Base-by-base conservation (phyloP, 345 rosid genomes). In the Streptanthus diversifolius region DNA sequence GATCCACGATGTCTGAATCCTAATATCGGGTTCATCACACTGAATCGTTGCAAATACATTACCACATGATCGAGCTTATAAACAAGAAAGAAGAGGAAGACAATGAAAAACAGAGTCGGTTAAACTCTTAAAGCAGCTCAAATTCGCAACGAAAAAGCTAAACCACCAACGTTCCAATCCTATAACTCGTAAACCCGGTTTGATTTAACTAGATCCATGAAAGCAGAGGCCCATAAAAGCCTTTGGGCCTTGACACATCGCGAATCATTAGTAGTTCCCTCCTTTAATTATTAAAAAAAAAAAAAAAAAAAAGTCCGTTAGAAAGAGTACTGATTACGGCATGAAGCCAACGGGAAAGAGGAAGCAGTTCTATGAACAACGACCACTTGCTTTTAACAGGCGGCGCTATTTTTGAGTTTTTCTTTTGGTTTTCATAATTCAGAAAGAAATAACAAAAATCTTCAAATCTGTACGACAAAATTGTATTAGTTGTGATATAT, bases 311-410 rank as follows among this genome's bases (percentile, higher is more conserved):
- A 73, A 64, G 17, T 18, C 71, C 77, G 77, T 74, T 67, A 68
- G 10, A 18, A 57, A 33, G 7, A 17, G n/a, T 8, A 17, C 76
- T 67, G 83, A 81, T 80, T 76, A 76, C 80, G 84, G 80, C 69
- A 66, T 74, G 81, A 66, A 70, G 67, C 5, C 36, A 56, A 76
- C 71, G 58, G 75, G 63, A 51, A 24, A 49, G 37, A 5, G 32
- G 40, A 63, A 48, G 48, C 35, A 51, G 5, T 48, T 54, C 45
- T 55, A 15, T 21, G 62, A 72, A 65, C 65, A 56, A 52, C 62
- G 35, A 66, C 74, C 79, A 70, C 74, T 78, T 68, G 72, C 71
- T 63, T 63, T 22, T 67, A 41, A 58, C 72, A 68, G 77, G 78
- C 86, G 77, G 82, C 72, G 78, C 80, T 80, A 65, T 32, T 24